These are phyloP conservation scores for Aspergillus texensis DNA, from an alignment of 2,329 filamentous ascomycete genomes.

Conservation along the genomic window DNA sequence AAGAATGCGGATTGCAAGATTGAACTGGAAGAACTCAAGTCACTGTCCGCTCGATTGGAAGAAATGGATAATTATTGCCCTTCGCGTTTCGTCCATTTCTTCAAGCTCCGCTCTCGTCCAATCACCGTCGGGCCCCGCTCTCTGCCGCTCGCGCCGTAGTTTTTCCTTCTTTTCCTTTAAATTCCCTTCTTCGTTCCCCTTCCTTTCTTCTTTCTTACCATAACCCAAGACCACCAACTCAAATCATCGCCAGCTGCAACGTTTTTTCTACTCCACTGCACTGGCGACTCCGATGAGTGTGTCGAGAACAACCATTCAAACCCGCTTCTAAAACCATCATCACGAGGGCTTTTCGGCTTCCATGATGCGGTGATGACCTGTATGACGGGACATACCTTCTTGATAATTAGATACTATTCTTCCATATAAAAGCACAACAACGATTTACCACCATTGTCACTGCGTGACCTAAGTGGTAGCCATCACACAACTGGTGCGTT, in stretches of 20 bases:
- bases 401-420: too few relatives aligned
- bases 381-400: constrained; percentile 42
- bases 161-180: constrained; percentile 30
- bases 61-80: constrained; percentile 12
- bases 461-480: background rate
- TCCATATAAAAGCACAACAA: background rate
- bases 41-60: background rate
- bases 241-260: constrained; percentile 70
- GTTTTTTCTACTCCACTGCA: constrained; percentile 53
- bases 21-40: constrained; percentile 14
- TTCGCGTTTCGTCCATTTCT: constrained; percentile 7
- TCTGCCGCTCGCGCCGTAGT: constrained; percentile 33
- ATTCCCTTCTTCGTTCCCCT: constrained; percentile 22
- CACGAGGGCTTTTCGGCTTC: constrained; percentile 58
- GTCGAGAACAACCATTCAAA: constrained; percentile 64
- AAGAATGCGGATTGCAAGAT: constrained; percentile 1
- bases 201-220: constrained; percentile 38
- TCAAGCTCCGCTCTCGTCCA: constrained; percentile 26
- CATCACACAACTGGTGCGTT: constrained; percentile 8
- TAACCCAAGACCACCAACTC: constrained; percentile 69
- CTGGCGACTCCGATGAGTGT: constrained; percentile 71
- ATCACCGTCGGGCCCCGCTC: constrained; percentile 29
- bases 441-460: background rate
- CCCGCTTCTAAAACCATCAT: constrained; percentile 82
- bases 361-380: constrained; percentile 53